Conservation (phyloP, 2,329 filamentous ascomycete genomes). For the Calonectria fujianensis region DNA sequence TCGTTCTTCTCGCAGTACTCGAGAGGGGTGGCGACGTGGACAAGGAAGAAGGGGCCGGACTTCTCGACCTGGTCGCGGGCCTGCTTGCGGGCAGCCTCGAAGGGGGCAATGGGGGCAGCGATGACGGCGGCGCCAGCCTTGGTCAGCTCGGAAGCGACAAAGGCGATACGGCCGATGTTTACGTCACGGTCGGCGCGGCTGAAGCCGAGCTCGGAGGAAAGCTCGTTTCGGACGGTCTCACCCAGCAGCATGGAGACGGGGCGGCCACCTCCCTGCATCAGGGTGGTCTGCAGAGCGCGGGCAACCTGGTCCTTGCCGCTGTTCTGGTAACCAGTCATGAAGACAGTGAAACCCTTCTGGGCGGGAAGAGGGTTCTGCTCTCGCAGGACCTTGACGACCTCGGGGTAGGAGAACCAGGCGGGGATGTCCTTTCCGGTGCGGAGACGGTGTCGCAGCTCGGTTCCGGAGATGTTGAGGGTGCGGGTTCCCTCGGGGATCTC, state of each 20-base stretch:
- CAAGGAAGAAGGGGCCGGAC: constrained; percentile 92
- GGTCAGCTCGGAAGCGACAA: constrained; percentile 96
- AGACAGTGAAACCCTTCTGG: constrained; percentile 97
- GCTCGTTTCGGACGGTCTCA: constrained; percentile 94
- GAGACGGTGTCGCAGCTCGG: constrained; percentile 93
- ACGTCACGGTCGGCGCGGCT: constrained; percentile 92
- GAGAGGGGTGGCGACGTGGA: constrained; percentile 95
- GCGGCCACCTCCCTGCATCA: constrained; percentile 98
- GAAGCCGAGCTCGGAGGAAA: constrained; percentile 97
- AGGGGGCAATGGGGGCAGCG: constrained; percentile 95
- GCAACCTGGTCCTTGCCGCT: constrained; percentile 97
- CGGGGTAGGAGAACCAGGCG: constrained; percentile 99
- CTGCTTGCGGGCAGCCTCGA: constrained; percentile 84
- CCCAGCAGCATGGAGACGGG: constrained; percentile 95
- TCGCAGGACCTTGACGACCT: constrained; percentile 96
- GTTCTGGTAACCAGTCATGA: constrained; percentile 98
- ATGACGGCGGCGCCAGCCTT: constrained; percentile 95
- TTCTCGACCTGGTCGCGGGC: constrained; percentile 92
- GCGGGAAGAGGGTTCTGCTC: constrained; percentile 95
- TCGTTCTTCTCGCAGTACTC: constrained; percentile 97
- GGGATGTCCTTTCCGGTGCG: constrained; percentile 95
- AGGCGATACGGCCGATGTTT: constrained; percentile 97
- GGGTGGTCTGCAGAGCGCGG: constrained; percentile 94
- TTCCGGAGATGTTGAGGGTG: constrained; percentile 91
- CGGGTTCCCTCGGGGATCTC: constrained; percentile 89